A percentile compares a stretch with the other conserved stretches of the same genome.
Conservation (phyloP, 2,329 filamentous ascomycete species). For the Pyrenophora graminea region DNA sequence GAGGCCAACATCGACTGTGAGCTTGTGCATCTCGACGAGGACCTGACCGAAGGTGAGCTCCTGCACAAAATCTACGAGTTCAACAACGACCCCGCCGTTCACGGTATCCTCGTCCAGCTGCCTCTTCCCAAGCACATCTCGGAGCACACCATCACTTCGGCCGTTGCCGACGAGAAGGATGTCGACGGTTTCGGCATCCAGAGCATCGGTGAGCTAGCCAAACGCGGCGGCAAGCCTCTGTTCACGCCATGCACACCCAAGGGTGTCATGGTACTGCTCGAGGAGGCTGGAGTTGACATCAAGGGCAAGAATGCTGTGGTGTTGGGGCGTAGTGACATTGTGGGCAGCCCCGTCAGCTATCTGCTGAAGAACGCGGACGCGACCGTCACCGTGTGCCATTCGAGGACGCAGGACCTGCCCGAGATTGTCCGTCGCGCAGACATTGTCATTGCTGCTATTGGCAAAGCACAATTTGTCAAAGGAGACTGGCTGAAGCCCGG, state of each 20-base stretch:
- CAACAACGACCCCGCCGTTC: constrained; percentile 84
- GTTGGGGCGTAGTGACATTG: constrained; percentile 92
- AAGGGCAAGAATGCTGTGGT: constrained; percentile 93
- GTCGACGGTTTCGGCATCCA: constrained; percentile 93
- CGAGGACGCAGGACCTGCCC: constrained; percentile 75
- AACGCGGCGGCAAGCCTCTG: constrained; percentile 84
- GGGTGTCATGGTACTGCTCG: constrained; percentile 90
- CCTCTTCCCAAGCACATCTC: constrained; percentile 88
- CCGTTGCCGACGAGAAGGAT: constrained; percentile 92
- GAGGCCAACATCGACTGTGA: constrained; percentile 94
- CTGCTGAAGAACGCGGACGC: constrained; percentile 93
- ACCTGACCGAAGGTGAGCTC: constrained; percentile 82
- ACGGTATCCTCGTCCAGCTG: constrained; percentile 92
- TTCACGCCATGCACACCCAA: constrained; percentile 97
- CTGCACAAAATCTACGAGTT: constrained; percentile 78
- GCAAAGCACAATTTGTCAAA: constrained; percentile 83
- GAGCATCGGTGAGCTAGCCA: constrained; percentile 96
- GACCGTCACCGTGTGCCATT: constrained; percentile 96
- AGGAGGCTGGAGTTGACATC: constrained; percentile 80
- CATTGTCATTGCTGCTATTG: constrained; percentile 89
- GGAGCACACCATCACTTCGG: constrained; percentile 87
- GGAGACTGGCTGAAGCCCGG: constrained; percentile 95
- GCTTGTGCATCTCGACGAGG: constrained; percentile 79
- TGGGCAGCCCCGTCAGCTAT: constrained; percentile 95
- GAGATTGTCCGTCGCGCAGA: constrained; percentile 81